Percentiles rank a stretch among this genome's conserved stretches.
Conservation (phyloP, 371 early-diverging fungal species). For the Rhizopus delemar region DNA sequence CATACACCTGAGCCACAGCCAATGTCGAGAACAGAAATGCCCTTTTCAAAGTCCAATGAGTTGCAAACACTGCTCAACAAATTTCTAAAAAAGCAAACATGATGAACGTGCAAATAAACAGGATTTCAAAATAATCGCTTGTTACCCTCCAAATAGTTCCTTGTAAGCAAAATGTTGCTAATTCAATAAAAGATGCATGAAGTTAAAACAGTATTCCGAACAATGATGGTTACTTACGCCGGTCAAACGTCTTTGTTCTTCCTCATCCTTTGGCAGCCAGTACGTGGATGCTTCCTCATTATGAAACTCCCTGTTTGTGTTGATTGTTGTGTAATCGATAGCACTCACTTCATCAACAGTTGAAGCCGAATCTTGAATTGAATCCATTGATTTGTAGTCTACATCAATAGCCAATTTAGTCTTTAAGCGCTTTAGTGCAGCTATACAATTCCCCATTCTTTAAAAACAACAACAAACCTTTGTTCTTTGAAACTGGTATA, state of each 20-base stretch:
- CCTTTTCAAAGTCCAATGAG: slow-evolving; percentile 2
- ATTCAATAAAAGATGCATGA: background rate
- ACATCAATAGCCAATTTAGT: too few species aligned
- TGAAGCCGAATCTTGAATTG: too few species aligned
- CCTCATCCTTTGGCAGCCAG: slow-evolving; percentile 22
- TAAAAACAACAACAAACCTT: too few species aligned
- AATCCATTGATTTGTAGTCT: too few species aligned
- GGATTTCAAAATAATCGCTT: background rate
- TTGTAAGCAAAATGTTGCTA: slow-evolving; percentile 39
- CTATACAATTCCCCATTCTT: too few species aligned
- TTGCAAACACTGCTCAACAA: slow-evolving; percentile 21
- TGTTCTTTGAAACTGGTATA: too few species aligned
- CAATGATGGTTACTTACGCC: slow-evolving; percentile 5
- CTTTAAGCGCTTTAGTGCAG: too few species aligned
- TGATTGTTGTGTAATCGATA: too few species aligned
- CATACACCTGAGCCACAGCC: slow-evolving; percentile 49
- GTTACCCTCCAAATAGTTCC: slow-evolving; percentile 27
- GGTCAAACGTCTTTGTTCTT: slow-evolving; percentile 16
- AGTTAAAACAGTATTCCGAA: background rate
- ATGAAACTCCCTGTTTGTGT: slow-evolving; percentile 10
- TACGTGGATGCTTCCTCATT: slow-evolving; percentile 9
- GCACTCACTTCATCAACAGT: too few species aligned
- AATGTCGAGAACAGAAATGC: slow-evolving; percentile 36
- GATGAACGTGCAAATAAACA: background rate
- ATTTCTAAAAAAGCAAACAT: slow-evolving; percentile 21